phyloP scores from a whole-genome alignment of 176 grass and related monocot species.

The Phyllostachys edulis region DNA sequence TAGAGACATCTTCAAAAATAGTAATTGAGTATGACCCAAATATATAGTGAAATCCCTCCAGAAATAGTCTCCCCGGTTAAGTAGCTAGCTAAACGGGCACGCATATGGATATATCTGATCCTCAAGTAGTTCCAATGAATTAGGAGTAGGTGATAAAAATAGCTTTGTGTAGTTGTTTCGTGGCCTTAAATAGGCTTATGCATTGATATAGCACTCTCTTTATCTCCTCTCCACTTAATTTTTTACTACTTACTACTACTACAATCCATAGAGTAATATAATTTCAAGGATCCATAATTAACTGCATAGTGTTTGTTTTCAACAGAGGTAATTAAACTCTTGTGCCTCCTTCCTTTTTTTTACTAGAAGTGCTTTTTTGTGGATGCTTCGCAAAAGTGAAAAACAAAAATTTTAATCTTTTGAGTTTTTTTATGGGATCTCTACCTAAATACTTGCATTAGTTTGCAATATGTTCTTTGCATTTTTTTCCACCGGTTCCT shows the following conservation, averaged over 20 bases:
- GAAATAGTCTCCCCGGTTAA: conserved; percentile 27
- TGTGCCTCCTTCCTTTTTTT: background rate
- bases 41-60: conserved; percentile 18
- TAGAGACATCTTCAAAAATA: no score
- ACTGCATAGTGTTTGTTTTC: conserved; percentile 24
- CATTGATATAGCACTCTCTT: conserved; percentile 22
- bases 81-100: background rate
- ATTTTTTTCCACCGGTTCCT: background rate
- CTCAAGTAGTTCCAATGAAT: conserved; percentile 14
- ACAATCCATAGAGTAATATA: conserved; percentile 38
- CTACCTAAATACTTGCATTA: background rate
- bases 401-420: background rate
- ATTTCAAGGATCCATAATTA: conserved; percentile 27
- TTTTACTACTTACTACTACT: conserved; percentile 15
- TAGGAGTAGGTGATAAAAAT: conserved; percentile 39
- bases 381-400: background rate
- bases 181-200: conserved; percentile 33
- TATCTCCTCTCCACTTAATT: background rate
- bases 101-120: conserved; percentile 30
- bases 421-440: background rate
- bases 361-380: background rate
- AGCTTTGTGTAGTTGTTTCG: background rate
- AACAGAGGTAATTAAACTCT: conserved; percentile 8
- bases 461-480: background rate
- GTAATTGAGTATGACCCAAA: background rate